A percentile compares a stretch with the other conserved stretches of the same genome.
Evolutionary conservation across 306 rosid genomes (phyloP).

Genomic region (Prunus armeniaca): DNA sequence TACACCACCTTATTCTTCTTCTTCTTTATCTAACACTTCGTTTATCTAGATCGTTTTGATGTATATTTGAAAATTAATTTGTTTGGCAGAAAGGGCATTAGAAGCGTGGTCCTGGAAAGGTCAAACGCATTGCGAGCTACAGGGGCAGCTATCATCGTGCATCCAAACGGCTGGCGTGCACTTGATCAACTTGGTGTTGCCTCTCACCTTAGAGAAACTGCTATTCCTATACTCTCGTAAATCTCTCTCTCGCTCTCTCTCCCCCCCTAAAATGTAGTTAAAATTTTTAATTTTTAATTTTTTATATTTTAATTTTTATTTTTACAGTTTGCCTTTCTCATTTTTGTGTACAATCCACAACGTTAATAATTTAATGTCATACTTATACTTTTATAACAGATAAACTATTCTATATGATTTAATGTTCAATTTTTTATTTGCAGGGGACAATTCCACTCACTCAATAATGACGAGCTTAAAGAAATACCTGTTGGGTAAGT

Average conservation of each 20-base stretch:
- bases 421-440: background rate
- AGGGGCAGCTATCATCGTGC: conserved; percentile 13
- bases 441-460: conserved; percentile 2
- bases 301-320: no score
- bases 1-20: background rate
- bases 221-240: conserved; percentile 13
- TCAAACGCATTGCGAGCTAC: conserved; percentile 4
- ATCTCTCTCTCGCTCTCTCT: no score
- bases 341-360: no score
- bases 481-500: background rate
- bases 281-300: no score
- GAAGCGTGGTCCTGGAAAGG: conserved; percentile 18
- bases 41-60: no score
- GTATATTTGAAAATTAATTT: background rate
- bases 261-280: no score
- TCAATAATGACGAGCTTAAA: background rate
- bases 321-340: no score
- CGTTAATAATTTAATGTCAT: no score
- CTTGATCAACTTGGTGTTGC: conserved; percentile 26
- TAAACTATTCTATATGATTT: background rate
- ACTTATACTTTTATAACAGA: no score
- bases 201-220: conserved; percentile 7
- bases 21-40: background rate
- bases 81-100: conserved; percentile 9
- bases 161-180: conserved; percentile 22